These are phyloP conservation scores for Lichina pygmaea DNA, from an alignment of 495 filamentous ascomycete species.

Conservation along the genomic window DNA sequence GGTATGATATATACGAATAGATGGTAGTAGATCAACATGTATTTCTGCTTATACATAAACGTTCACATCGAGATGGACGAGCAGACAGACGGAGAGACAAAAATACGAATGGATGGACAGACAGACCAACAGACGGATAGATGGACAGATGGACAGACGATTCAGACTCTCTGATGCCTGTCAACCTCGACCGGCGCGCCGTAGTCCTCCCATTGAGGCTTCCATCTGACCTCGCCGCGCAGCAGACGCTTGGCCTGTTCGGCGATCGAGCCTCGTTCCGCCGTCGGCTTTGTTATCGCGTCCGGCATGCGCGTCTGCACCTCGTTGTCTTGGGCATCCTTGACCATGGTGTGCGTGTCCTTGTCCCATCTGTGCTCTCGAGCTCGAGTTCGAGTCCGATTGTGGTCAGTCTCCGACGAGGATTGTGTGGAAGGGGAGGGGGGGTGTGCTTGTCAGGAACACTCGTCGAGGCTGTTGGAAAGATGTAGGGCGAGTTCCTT, in stretches of 20 bases:
- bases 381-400: too few relatives aligned
- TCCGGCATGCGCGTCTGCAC: not conserved
- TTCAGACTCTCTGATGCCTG: not conserved
- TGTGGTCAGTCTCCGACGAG: too few relatives aligned
- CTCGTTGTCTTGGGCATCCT: conserved; percentile 2
- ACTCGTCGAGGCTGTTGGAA: not conserved
- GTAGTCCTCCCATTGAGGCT: not conserved
- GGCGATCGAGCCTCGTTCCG: conserved; percentile 1
- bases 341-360: not conserved
- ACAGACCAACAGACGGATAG: not conserved
- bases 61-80: too few relatives aligned
- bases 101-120: too few relatives aligned
- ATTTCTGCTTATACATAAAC: too few relatives aligned
- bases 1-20: too few relatives aligned
- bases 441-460: too few relatives aligned
- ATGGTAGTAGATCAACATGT: too few relatives aligned
- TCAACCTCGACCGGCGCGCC: conserved; percentile 1
- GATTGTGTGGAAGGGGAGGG: not conserved
- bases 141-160: not conserved
- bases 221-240: not conserved
- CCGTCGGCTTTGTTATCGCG: not conserved
- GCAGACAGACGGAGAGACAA: too few relatives aligned
- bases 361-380: conserved; percentile 2
- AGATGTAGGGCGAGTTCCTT: not conserved
- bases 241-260: conserved; percentile 1